phyloP scores from a whole-genome alignment of 805 yeast genomes.

The Starmerella roubikii region DNA sequence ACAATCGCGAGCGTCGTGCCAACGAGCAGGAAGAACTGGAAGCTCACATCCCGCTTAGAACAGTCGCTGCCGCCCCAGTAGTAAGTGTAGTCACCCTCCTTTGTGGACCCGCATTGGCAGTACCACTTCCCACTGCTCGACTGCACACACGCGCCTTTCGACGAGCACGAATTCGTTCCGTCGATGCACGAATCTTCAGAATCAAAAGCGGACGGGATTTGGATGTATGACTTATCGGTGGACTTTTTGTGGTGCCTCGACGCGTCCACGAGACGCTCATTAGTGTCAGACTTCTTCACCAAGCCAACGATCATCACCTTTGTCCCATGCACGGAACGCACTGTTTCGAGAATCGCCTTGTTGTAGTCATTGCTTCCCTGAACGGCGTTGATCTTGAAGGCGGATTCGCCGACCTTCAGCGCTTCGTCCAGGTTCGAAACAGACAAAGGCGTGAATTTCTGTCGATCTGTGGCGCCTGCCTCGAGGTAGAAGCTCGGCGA shows the following conservation, averaged over 20 bases:
- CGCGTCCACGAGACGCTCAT: too few species aligned
- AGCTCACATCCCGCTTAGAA: constrained; percentile 51
- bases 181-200: constrained; percentile 25
- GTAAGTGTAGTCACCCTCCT: constrained; percentile 21
- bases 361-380: not conserved
- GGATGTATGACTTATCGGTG: not conserved
- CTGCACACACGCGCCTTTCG: constrained; percentile 28
- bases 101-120: constrained; percentile 27
- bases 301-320: constrained; percentile 17
- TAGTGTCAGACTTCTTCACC: constrained; percentile 1
- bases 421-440: not conserved
- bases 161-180: constrained; percentile 27
- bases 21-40: constrained; percentile 51
- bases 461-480: not conserved
- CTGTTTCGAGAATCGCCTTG: not conserved
- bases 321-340: not conserved
- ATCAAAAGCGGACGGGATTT: constrained; percentile 12
- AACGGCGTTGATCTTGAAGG: constrained; percentile 4
- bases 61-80: constrained; percentile 39
- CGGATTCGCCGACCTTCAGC: constrained; percentile 3
- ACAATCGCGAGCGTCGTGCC: constrained; percentile 48
- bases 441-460: not conserved
- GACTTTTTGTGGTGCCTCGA: not conserved
- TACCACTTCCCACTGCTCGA: constrained; percentile 21
- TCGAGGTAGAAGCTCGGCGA: constrained; percentile 12